Base-by-base conservation (phyloP, 306 rosid genomes). In the Oxytropis ochrocephala region DNA sequence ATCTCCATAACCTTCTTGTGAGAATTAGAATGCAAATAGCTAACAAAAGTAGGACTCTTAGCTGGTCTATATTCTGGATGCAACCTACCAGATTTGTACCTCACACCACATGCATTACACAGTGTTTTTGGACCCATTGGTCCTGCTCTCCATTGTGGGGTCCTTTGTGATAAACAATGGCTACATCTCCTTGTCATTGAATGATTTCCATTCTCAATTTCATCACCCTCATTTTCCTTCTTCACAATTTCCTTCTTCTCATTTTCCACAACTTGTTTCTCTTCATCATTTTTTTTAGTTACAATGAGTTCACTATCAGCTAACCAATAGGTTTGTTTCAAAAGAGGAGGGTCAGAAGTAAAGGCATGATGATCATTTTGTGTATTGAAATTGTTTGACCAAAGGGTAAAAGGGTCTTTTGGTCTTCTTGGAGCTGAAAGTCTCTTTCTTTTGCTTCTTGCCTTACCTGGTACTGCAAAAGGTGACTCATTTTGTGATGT, bases 371-470 rank as follows among this genome's bases (percentile, higher is more conserved):
- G n/a, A n/a, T 83, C 86, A 41, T 69, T 75, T 55, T 80, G 74
- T 11, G 78, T 77, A 70, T 75, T 76, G 24, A 73, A 69, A 43
- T 75, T 53, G 54, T 58, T 61, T 18, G 88, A 76, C 79, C 85
- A 82, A 0, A 57, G 72, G 65, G 75, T 70, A 19, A 78, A 75
- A 35, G 87, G 82, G 82, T 70, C 56, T 3, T 70, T 76, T 29
- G 53, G 54, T 61, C 57, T 83, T 78, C 76, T 83, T 0, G 79
- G 72, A 2, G 87, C 81, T 69, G 82, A 44, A 11, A 75, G 84
- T 32, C 88, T 85, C 33, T 79, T 86, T 69, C 96, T 86, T 53
- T 89, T 89, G 87, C 96, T 89, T 56, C 96, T 89, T 4, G 90
- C 92, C 67, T 86, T 89, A 4, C 96, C 75, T 2, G 90, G 89